These are phyloP conservation scores for Teunomyces pallodes DNA, from an alignment of 805 yeast genomes.

Conservation along the genomic window DNA sequence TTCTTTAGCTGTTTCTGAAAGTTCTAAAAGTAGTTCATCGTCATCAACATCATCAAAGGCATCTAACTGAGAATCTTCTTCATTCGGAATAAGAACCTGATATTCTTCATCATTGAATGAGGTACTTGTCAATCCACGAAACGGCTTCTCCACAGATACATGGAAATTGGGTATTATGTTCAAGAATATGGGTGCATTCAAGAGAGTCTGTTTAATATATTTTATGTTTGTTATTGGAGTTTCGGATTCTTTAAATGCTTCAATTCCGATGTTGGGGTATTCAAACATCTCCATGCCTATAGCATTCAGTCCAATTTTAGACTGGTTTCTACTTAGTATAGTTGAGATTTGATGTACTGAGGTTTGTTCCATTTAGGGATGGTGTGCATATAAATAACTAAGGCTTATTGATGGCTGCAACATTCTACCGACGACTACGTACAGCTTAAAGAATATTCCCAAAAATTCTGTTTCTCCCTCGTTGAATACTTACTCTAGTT, in stretches of 20 bases:
- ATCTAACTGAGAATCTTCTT: conserved; percentile 38
- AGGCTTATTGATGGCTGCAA: no score
- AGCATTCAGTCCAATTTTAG: background rate
- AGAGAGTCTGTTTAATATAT: conserved; percentile 32
- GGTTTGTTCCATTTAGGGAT: no score
- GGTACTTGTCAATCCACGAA: conserved; percentile 31
- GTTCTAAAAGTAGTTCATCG: conserved; percentile 9
- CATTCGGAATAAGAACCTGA: conserved; percentile 28
- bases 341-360: no score
- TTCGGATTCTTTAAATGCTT: conserved; percentile 1
- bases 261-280: conserved; percentile 12
- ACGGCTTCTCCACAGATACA: conserved; percentile 30
- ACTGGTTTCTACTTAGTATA: no score
- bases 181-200: conserved; percentile 39
- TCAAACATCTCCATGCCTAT: conserved; percentile 10
- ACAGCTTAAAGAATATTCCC: no score
- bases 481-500: no score
- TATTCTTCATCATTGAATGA: conserved; percentile 38
- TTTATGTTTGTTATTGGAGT: background rate
- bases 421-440: no score
- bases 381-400: no score
- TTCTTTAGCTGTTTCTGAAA: background rate
- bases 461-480: no score
- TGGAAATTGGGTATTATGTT: conserved; percentile 32
- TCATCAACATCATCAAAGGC: conserved; percentile 37